Evolutionary conservation across 2,329 filamentous ascomycete species (phyloP).

Genomic region (Ophiosphaerella narmari): DNA sequence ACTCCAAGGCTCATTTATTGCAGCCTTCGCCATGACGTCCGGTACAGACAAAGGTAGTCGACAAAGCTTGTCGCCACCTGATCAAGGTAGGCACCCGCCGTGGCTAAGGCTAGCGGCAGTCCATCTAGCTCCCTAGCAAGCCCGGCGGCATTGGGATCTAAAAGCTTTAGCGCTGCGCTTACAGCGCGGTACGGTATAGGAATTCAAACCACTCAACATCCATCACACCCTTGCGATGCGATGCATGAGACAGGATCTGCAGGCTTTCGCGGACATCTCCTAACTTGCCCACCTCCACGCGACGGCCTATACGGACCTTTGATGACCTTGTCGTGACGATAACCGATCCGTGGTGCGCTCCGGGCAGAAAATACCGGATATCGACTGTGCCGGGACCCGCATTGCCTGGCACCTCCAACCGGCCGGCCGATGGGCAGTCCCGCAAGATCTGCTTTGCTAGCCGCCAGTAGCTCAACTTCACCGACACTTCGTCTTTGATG

Average conservation of each 20-base stretch:
- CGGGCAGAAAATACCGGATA: constrained; percentile 24
- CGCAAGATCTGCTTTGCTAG: constrained; percentile 35
- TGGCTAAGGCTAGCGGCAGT: constrained; percentile 8
- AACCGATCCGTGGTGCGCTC: constrained; percentile 3
- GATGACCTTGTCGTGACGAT: constrained; percentile 11
- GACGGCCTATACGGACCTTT: constrained; percentile 4
- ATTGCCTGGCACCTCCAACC: constrained; percentile 21
- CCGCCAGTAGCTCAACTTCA: constrained; percentile 19
- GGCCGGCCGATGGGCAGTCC: constrained; percentile 24
- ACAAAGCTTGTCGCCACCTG: constrained; percentile 17
- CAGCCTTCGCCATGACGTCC: constrained; percentile 30
- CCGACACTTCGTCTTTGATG: constrained; percentile 37
- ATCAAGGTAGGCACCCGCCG: background rate
- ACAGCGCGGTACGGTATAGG: background rate
- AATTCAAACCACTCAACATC: background rate
- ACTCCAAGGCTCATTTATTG: constrained; percentile 18
- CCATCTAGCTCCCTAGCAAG: constrained; percentile 4
- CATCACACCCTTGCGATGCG: constrained; percentile 1
- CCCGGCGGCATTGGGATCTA: constrained; percentile 38
- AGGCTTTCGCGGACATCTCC: constrained; percentile 6
- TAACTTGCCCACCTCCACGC: constrained; percentile 7
- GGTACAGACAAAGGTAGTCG: constrained; percentile 40
- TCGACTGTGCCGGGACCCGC: constrained; percentile 28
- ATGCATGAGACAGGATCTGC: constrained; percentile 9
- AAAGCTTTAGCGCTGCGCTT: background rate